Evolutionary conservation across 352 stramenopile species (phyloP).

Genomic region (Globisporangium cylindrosporum): DNA sequence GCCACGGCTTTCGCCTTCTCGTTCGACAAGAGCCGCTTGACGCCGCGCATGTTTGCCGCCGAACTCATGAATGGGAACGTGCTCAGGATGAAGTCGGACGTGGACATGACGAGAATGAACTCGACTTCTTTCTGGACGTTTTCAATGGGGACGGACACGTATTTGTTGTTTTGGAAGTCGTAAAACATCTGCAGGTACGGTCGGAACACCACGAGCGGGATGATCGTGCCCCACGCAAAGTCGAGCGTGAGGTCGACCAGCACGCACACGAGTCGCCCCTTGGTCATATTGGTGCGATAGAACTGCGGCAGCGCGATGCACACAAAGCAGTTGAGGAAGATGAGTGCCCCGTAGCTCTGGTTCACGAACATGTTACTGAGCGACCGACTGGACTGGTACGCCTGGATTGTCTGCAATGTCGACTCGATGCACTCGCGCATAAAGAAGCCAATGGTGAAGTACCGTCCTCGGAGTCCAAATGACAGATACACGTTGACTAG

Average conservation of each 20-base stretch:
- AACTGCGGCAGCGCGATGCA: neutral
- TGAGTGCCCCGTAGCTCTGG: neutral
- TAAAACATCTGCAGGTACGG: slow-evolving; percentile 14
- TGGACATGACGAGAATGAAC: slow-evolving; percentile 23
- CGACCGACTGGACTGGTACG: neutral
- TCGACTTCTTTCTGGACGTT: slow-evolving; percentile 20
- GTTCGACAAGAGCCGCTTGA: slow-evolving; percentile 14
- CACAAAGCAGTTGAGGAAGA: slow-evolving; percentile 5
- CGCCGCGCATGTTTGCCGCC: slow-evolving; percentile 7
- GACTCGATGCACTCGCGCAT: slow-evolving; percentile 1
- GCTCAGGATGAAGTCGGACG: slow-evolving; percentile 13
- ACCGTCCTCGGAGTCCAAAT: neutral
- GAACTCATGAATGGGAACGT: slow-evolving; percentile 22
- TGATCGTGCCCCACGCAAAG: slow-evolving; percentile 22
- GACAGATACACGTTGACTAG: neutral
- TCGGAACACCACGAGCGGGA: slow-evolving; percentile 22
- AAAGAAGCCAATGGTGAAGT: neutral
- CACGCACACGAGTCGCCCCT: neutral
- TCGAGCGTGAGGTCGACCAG: slow-evolving; percentile 15
- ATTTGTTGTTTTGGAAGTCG: neutral
- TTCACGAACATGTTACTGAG: slow-evolving; percentile 1
- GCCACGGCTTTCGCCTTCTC: neutral
- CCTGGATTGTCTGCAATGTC: neutral
- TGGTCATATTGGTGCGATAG: neutral
- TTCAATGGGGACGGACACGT: neutral